These are phyloP conservation scores for Aotearoamyces nothofagi DNA, from an alignment of 2,329 filamentous ascomycete species.

Conservation along the genomic window DNA sequence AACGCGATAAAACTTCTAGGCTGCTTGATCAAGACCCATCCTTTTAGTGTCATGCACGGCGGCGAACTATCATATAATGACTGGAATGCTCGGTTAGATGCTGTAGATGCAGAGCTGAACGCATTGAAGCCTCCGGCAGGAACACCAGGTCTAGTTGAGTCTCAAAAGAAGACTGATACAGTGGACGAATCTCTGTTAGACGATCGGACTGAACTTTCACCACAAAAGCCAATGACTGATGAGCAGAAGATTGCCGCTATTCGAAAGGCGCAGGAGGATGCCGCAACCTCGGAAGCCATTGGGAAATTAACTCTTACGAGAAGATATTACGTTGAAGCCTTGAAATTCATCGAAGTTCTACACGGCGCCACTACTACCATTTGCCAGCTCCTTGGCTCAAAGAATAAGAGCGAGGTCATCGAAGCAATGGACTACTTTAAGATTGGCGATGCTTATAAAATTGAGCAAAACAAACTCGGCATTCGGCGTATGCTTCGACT, in stretches of 20 bases:
- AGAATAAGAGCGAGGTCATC: slow-evolving; percentile 97
- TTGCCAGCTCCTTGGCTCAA: slow-evolving; percentile 77
- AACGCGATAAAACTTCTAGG: slow-evolving; percentile 90
- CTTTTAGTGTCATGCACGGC: slow-evolving; percentile 83
- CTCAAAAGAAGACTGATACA: slow-evolving; percentile 47
- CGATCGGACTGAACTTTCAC: slow-evolving; percentile 70
- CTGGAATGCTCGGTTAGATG: slow-evolving; percentile 70
- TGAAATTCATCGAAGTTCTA: slow-evolving; percentile 85
- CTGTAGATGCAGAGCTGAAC: slow-evolving; percentile 69
- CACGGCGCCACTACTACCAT: slow-evolving; percentile 69
- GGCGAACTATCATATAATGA: slow-evolving; percentile 73
- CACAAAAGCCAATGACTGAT: slow-evolving; percentile 62
- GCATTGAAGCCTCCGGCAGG: slow-evolving; percentile 65
- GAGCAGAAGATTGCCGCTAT: slow-evolving; percentile 61
- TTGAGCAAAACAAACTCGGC: slow-evolving; percentile 81
- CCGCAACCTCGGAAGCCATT: slow-evolving; percentile 76
- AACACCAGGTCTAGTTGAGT: slow-evolving; percentile 54
- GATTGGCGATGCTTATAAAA: slow-evolving; percentile 87
- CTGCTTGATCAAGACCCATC: slow-evolving; percentile 82
- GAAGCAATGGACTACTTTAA: slow-evolving; percentile 99
- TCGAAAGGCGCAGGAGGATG: slow-evolving; percentile 71
- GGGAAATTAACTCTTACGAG: slow-evolving; percentile 76
- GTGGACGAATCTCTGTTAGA: slow-evolving; percentile 70
- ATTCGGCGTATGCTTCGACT: slow-evolving; percentile 91
- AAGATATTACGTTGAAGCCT: slow-evolving; percentile 83